Conservation (phyloP, 129 eudicot species). For the Artemisia tridentata region DNA sequence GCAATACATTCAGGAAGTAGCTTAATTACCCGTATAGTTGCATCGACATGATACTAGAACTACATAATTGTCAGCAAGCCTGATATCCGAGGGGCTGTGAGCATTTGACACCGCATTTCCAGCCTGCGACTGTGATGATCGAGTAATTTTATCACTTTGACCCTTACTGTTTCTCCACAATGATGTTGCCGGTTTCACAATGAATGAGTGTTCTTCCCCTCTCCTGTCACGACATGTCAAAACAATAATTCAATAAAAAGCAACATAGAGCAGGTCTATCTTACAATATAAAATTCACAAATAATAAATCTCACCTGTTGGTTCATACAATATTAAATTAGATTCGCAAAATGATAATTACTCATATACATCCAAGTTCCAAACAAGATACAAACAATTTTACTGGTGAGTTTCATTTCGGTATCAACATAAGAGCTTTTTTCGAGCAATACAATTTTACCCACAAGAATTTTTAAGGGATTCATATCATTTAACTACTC, state of each 20-base stretch:
- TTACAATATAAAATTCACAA: slow-evolving; percentile 6
- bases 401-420: not conserved
- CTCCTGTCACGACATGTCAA: slow-evolving; percentile 55
- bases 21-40: slow-evolving; percentile 76
- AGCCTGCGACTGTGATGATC: slow-evolving; percentile 19
- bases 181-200: slow-evolving; percentile 77
- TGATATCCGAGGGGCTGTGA: slow-evolving; percentile 33
- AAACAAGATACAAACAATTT: not conserved
- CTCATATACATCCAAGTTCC: slow-evolving; percentile 3
- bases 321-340: slow-evolving; percentile 4
- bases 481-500: no score
- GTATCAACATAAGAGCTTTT: no score
- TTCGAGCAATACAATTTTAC: not conserved
- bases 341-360: not conserved
- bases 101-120: slow-evolving; percentile 26
- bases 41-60: slow-evolving; percentile 93
- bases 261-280: slow-evolving; percentile 5
- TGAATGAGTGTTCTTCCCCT: slow-evolving; percentile 98
- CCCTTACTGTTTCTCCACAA: slow-evolving; percentile 48
- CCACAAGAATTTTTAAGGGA: not conserved
- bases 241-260: slow-evolving; percentile 10
- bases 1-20: slow-evolving; percentile 4
- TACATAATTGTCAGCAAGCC: slow-evolving; percentile 59
- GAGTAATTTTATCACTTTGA: slow-evolving; percentile 37
- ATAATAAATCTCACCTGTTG: slow-evolving; percentile 3